Conservation (phyloP, 495 filamentous ascomycete genomes). For the Immersiella caudata region DNA sequence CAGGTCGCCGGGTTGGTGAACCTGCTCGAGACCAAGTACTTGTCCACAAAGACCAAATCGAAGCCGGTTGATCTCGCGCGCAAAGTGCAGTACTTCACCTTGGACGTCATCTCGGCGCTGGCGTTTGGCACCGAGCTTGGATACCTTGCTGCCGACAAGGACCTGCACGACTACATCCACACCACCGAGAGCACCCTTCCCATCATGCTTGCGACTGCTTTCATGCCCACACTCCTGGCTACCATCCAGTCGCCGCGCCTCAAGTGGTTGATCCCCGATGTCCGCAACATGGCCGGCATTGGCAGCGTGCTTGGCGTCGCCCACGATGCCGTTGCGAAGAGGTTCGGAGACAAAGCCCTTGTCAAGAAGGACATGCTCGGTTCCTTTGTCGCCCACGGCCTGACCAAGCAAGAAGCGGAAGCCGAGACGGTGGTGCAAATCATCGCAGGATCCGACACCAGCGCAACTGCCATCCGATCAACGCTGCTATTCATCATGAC, state of each 20-base stretch:
- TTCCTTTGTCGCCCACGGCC: slow-evolving; percentile 21
- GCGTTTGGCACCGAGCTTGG: slow-evolving; percentile 44
- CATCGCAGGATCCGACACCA: slow-evolving; percentile 28
- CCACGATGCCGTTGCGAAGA: slow-evolving; percentile 28
- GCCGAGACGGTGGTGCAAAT: slow-evolving; percentile 25
- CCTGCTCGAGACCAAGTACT: slow-evolving; percentile 49
- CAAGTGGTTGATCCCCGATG: slow-evolving; percentile 13
- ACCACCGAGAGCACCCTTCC: slow-evolving; percentile 19
- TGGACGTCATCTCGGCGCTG: slow-evolving; percentile 46
- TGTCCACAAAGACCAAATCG: slow-evolving; percentile 39
- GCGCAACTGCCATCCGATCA: slow-evolving; percentile 25
- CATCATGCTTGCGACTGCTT: slow-evolving; percentile 11
- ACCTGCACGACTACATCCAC: slow-evolving; percentile 36
- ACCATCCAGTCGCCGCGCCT: slow-evolving; percentile 9
- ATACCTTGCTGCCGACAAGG: slow-evolving; percentile 36
- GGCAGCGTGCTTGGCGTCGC: slow-evolving; percentile 30
- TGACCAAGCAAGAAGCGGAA: slow-evolving; percentile 18
- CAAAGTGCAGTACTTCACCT: slow-evolving; percentile 43
- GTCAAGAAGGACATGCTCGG: slow-evolving; percentile 39
- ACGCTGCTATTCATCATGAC: slow-evolving; percentile 23
- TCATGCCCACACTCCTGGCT: slow-evolving; percentile 12
- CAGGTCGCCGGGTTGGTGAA: slow-evolving; percentile 43
- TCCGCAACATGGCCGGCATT: slow-evolving; percentile 11
- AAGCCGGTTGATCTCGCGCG: slow-evolving; percentile 50
- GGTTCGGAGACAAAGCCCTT: slow-evolving; percentile 12